These are phyloP conservation scores for Dryas integrifolia DNA, from an alignment of 331 rosid species.

Conservation along the genomic window DNA sequence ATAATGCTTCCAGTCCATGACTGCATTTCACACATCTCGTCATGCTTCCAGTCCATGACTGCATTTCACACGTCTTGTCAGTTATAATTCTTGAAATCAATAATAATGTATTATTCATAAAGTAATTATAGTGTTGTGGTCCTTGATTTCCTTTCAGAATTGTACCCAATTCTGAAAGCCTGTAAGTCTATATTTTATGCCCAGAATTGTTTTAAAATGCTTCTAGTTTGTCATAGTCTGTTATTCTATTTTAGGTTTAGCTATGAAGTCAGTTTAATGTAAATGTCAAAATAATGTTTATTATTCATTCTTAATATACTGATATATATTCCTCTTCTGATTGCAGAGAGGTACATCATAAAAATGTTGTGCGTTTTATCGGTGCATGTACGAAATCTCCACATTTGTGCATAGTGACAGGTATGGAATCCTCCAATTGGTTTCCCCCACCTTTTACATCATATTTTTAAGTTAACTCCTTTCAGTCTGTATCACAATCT, in stretches of 20 bases:
- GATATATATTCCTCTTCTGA: constrained; percentile 18
- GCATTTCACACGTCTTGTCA: neutral
- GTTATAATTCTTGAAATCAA: neutral
- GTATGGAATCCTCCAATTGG: constrained; percentile 36
- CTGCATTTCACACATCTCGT: neutral
- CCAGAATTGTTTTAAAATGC: neutral
- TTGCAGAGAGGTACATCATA: constrained; percentile 89
- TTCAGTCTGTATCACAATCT: neutral
- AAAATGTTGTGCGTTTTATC: constrained; percentile 88
- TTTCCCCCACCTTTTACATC: constrained; percentile 8
- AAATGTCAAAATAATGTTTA: neutral
- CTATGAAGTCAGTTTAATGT: neutral
- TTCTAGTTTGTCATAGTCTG: neutral
- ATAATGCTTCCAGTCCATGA: neutral
- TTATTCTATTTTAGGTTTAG: constrained; percentile 1
- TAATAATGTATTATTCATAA: neutral
- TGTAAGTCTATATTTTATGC: neutral
- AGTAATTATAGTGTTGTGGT: neutral
- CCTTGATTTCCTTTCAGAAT: neutral
- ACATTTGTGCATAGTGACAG: constrained; percentile 88
- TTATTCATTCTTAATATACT: neutral
- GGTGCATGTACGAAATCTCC: constrained; percentile 93
- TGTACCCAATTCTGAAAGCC: neutral
- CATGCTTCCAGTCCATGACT: neutral
- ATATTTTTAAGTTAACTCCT: neutral